Conservation (phyloP, 345 rosid species). For the Eucalyptus pauciflora region DNA sequence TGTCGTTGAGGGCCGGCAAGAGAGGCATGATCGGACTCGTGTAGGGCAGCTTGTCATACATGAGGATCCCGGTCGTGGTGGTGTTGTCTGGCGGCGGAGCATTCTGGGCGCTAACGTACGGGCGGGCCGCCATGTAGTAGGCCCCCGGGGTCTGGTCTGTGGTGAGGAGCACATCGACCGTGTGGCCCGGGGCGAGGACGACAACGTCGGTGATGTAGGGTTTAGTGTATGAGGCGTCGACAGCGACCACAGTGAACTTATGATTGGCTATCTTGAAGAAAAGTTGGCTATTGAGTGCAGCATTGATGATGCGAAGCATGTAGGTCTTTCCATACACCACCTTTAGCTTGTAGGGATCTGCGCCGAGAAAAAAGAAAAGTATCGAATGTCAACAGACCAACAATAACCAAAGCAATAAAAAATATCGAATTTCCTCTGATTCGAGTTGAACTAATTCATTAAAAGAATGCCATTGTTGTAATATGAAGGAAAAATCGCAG, state of each 20-base stretch:
- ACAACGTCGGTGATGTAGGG: slow-evolving; percentile 66
- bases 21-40: slow-evolving; percentile 41
- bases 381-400: neutral
- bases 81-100: slow-evolving; percentile 21
- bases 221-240: slow-evolving; percentile 55
- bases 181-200: slow-evolving; percentile 62
- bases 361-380: neutral
- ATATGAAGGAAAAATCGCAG: neutral
- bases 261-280: slow-evolving; percentile 89
- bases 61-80: slow-evolving; percentile 57
- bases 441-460: neutral
- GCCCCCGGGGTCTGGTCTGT: slow-evolving; percentile 51
- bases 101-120: slow-evolving; percentile 36
- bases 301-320: slow-evolving; percentile 74
- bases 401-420: neutral
- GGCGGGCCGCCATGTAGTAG: slow-evolving; percentile 71
- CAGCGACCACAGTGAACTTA: slow-evolving; percentile 59
- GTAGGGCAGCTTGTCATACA: slow-evolving; percentile 16
- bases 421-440: neutral
- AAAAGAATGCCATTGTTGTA: neutral
- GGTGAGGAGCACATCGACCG: slow-evolving; percentile 47
- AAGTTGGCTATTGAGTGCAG: slow-evolving; percentile 72
- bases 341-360: slow-evolving; percentile 47
- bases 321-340: slow-evolving; percentile 63
- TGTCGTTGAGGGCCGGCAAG: slow-evolving; percentile 54